Evolutionary conservation across 345 rosid genomes (phyloP).

Genomic region (Firmiana major): DNA sequence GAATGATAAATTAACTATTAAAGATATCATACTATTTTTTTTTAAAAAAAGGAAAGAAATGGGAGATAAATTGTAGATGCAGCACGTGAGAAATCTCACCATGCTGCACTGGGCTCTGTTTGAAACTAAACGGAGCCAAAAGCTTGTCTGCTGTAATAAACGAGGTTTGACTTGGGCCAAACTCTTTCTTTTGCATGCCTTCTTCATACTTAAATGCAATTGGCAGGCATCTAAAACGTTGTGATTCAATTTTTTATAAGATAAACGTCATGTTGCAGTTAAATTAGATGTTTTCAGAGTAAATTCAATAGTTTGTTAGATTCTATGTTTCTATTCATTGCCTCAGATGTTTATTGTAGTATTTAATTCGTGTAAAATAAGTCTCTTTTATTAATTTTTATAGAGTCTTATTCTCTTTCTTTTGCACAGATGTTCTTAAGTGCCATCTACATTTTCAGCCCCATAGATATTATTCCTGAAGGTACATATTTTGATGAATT

Average conservation of each 20-base stretch:
- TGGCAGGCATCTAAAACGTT: not conserved
- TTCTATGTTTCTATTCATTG: not conserved
- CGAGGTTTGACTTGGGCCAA: not conserved
- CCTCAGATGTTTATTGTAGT: not conserved
- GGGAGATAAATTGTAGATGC: too few species aligned
- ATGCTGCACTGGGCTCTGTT: too few species aligned
- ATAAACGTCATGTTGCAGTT: not conserved
- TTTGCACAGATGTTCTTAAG: constrained; percentile 60
- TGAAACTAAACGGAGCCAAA: too few species aligned
- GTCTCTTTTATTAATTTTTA: not conserved
- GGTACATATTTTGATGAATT: constrained; percentile 38
- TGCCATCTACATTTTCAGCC: constrained; percentile 67
- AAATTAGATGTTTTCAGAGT: not conserved
- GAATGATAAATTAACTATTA: too few species aligned
- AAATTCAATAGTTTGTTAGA: not conserved
- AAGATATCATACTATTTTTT: too few species aligned
- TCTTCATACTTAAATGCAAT: not conserved
- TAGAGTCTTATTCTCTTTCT: constrained; percentile 7
- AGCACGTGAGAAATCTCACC: too few species aligned
- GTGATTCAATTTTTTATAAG: not conserved
- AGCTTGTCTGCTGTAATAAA: not conserved
- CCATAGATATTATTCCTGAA: constrained; percentile 91
- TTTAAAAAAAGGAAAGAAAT: too few species aligned
- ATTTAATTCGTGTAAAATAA: not conserved
- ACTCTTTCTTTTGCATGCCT: not conserved